A percentile compares a stretch with the other conserved stretches of the same genome.
phyloP scores from a whole-genome alignment of 345 rosid species.

The Triadica sebifera region DNA sequence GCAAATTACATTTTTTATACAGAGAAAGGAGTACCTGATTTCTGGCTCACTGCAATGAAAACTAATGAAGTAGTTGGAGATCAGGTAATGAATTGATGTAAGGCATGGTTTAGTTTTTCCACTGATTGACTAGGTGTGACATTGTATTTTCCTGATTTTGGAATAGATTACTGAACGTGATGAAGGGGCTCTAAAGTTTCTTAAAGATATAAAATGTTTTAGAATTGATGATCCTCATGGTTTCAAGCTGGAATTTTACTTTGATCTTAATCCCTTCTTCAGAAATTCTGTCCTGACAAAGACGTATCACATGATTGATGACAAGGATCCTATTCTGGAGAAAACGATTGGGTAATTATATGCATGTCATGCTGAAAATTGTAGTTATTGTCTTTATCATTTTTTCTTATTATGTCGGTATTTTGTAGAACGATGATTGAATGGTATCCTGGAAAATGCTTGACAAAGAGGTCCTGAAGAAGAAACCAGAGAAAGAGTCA shows the following conservation, averaged over 20 bases:
- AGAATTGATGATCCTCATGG: conserved; percentile 29
- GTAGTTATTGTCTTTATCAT: not conserved
- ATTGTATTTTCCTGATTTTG: not conserved
- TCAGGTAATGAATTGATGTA: conserved; percentile 11
- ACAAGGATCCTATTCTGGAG: conserved; percentile 25
- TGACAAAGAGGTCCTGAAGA: conserved; percentile 25
- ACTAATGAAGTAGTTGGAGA: conserved; percentile 23
- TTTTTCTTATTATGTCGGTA: not conserved
- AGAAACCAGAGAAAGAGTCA: conserved; percentile 25
- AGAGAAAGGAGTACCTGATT: conserved; percentile 26
- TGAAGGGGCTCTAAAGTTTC: conserved; percentile 31
- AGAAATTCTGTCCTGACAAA: conserved; percentile 30
- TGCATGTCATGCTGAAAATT: not conserved
- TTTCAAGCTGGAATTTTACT: conserved; percentile 34
- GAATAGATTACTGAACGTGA: conserved; percentile 29
- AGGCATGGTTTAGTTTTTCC: not conserved
- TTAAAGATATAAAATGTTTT: conserved; percentile 29
- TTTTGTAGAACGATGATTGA: conserved; percentile 23
- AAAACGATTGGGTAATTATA: conserved; percentile 26
- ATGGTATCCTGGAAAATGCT: conserved; percentile 28
- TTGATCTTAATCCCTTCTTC: conserved; percentile 31
- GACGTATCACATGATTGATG: conserved; percentile 32
- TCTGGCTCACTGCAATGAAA: conserved; percentile 29
- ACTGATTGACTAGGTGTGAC: not conserved
- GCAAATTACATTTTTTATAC: not conserved